Evolutionary conservation across 768 basidiomycete genomes (phyloP).

Genomic region (Amanita jacksonii): DNA sequence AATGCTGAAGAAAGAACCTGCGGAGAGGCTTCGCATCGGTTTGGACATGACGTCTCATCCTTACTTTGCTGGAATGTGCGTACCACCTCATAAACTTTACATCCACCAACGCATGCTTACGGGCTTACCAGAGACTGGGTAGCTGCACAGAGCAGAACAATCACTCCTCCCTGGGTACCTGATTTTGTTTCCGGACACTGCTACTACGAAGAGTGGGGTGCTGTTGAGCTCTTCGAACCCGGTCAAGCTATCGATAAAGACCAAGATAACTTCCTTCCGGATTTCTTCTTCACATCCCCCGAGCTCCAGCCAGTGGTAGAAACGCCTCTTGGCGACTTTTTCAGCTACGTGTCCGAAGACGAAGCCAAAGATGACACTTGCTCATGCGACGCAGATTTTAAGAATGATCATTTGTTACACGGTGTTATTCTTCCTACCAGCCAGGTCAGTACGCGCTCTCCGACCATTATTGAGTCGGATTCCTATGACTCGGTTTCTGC

Average conservation of each 20-base stretch:
- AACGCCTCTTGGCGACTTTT: neutral
- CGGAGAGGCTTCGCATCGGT: conserved; percentile 17
- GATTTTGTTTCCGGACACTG: conserved; percentile 14
- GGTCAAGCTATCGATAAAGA: conserved; percentile 10
- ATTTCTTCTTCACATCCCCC: conserved; percentile 14
- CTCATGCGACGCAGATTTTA: neutral
- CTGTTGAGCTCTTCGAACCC: conserved; percentile 8
- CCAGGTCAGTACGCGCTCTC: neutral
- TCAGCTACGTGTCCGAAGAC: neutral
- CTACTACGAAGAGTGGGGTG: conserved; percentile 10
- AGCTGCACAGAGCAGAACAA: conserved; percentile 15
- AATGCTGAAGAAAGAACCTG: conserved; percentile 22
- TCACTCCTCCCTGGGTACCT: conserved; percentile 19
- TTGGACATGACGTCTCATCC: conserved; percentile 21
- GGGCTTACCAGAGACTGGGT: conserved; percentile 17
- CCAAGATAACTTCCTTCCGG: conserved; percentile 14
- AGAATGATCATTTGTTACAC: neutral
- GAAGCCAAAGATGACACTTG: neutral
- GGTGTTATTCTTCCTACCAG: neutral
- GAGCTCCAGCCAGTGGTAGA: neutral
- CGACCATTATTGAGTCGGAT: neutral
- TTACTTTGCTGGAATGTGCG: conserved; percentile 23
- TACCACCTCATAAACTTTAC: neutral
- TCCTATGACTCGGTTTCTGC: neutral
- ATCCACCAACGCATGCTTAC: neutral